Conservation (phyloP, 305 asterid species). For the Striga hermonthica region DNA sequence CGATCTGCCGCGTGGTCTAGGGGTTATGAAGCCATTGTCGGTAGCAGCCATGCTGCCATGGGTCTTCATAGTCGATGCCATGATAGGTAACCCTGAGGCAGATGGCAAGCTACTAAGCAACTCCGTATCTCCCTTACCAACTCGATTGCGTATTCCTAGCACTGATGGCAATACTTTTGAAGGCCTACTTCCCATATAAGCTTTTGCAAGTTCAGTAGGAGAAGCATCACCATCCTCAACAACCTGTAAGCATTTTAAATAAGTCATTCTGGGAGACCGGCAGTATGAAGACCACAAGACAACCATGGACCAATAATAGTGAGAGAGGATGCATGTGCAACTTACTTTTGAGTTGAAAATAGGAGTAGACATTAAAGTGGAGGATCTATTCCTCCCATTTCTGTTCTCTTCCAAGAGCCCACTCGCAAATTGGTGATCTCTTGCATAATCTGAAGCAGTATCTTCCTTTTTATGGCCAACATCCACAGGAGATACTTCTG, state of each 20-base stretch:
- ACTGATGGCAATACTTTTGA: conserved; percentile 61
- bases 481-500: conserved; percentile 38
- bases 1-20: conserved; percentile 74
- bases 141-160: conserved; percentile 50
- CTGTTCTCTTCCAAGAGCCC: conserved; percentile 39
- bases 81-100: conserved; percentile 46
- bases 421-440: conserved; percentile 37
- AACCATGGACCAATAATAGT: conserved; percentile 18
- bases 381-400: conserved; percentile 35
- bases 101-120: conserved; percentile 36
- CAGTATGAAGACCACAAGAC: conserved; percentile 9
- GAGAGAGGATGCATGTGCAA: not conserved
- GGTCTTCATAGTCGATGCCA: conserved; percentile 42
- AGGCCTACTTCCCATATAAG: conserved; percentile 75
- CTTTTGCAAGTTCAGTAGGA: conserved; percentile 86
- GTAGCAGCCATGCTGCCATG: conserved; percentile 42
- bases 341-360: conserved; percentile 49
- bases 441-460: conserved; percentile 39
- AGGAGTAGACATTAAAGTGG: conserved; percentile 41
- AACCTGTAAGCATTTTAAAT: conserved; percentile 45
- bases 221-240: conserved; percentile 56
- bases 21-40: conserved; percentile 58
- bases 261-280: conserved; percentile 17
- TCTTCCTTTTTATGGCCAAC: conserved; percentile 34
- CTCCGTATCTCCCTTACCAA: conserved; percentile 44